Conservation (phyloP, 495 filamentous ascomycete species). For the Penicillium lividum region DNA sequence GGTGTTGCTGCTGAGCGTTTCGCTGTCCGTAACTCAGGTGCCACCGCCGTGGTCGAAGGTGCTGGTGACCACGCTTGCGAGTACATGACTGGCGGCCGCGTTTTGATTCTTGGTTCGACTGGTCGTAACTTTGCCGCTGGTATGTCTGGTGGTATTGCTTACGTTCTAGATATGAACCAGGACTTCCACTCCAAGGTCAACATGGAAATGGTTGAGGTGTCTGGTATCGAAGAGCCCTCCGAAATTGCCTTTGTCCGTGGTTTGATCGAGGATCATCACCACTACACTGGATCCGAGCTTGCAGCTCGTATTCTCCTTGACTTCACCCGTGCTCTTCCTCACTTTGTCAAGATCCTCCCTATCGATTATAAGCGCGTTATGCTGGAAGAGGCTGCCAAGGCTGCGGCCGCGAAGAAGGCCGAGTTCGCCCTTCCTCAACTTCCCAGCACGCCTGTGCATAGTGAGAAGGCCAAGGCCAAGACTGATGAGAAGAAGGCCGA, state of each 20-base stretch:
- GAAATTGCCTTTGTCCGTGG: conserved; percentile 95
- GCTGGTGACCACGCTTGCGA: conserved; percentile 98
- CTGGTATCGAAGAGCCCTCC: conserved; percentile 79
- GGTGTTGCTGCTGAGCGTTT: conserved; percentile 97
- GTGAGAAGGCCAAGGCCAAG: conserved; percentile 61
- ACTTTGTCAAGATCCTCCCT: conserved; percentile 93
- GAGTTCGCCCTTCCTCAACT: conserved; percentile 83
- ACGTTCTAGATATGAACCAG: conserved; percentile 87
- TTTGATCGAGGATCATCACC: conserved; percentile 96
- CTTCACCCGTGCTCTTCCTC: conserved; percentile 88
- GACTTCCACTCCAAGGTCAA: conserved; percentile 97
- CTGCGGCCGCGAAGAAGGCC: conserved; percentile 78
- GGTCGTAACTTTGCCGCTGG: conserved; percentile 99
- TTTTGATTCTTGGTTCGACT: conserved; percentile 85
- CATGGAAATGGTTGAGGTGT: conserved; percentile 96
- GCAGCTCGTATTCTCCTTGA: conserved; percentile 96
- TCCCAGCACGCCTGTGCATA: conserved; percentile 53
- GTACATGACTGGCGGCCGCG: conserved; percentile 99
- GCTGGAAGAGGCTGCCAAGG: conserved; percentile 80
- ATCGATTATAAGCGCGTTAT: conserved; percentile 98
- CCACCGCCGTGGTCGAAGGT: conserved; percentile 94
- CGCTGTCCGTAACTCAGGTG: conserved; percentile 96
- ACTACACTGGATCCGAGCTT: conserved; percentile 97
- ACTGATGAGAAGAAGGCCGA: conserved; percentile 70
- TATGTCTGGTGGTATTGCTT: conserved; percentile 99